Evolutionary conservation across 768 basidiomycete species (phyloP).

Genomic region (Trametes villosa): DNA sequence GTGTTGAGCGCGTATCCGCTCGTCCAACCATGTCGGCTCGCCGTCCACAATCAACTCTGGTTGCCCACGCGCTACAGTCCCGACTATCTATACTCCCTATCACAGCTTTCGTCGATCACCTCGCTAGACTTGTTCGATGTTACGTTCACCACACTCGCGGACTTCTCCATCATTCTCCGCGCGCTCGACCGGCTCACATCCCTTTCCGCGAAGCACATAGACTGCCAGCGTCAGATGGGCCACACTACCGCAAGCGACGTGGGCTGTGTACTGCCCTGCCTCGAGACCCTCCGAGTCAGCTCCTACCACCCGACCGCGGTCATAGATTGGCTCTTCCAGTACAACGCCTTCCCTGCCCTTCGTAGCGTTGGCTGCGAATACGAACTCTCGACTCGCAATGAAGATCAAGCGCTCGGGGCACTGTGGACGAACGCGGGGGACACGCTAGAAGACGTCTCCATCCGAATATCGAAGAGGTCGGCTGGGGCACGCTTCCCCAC

Average conservation of each 20-base stretch:
- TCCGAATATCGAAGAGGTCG: constrained; percentile 11
- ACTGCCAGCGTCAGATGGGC: constrained; percentile 13
- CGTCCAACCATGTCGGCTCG: constrained; percentile 1
- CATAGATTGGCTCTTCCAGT: constrained; percentile 13
- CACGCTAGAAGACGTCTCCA: constrained; percentile 7
- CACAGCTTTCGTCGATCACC: constrained; percentile 7
- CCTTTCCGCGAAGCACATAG: constrained; percentile 8
- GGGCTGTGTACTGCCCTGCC: constrained; percentile 3
- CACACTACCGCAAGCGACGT: background rate
- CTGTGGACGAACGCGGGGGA: constrained; percentile 10
- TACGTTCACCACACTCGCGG: constrained; percentile 17
- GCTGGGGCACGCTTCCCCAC: background rate
- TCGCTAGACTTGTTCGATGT: constrained; percentile 16
- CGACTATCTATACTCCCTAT: constrained; percentile 9
- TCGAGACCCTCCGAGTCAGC: background rate
- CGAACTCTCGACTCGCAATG: constrained; percentile 3
- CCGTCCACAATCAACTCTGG: constrained; percentile 15
- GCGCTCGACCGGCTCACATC: background rate
- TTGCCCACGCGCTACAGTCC: constrained; percentile 17
- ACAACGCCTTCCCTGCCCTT: constrained; percentile 6
- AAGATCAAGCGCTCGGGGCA: constrained; percentile 2
- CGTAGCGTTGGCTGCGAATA: constrained; percentile 1
- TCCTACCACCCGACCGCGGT: constrained; percentile 2
- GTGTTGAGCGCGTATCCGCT: background rate
- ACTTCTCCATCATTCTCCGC: constrained; percentile 16